Evolutionary conservation across 1,284 basidiomycete species (phyloP).

Genomic region (Neolentinus lepideus): DNA sequence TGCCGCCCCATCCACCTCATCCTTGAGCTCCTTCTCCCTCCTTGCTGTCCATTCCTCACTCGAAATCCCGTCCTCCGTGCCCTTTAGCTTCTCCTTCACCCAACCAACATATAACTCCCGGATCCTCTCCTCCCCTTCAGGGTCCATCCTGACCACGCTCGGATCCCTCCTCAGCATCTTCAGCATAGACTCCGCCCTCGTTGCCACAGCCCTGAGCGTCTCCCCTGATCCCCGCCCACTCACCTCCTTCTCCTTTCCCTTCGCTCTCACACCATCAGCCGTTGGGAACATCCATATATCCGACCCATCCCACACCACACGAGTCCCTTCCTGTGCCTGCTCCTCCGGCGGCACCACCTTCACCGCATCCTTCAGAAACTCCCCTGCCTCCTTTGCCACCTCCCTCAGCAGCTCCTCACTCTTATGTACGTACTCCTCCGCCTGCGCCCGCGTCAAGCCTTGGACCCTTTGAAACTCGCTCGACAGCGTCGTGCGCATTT

Average conservation of each 20-base stretch:
- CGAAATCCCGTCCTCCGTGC: constrained; percentile 49
- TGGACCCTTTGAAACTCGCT: constrained; percentile 70
- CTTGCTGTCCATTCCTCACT: constrained; percentile 46
- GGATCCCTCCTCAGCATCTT: constrained; percentile 71
- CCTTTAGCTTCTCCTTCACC: constrained; percentile 44
- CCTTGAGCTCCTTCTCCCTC: constrained; percentile 41
- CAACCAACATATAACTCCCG: constrained; percentile 58
- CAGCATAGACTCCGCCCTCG: constrained; percentile 74
- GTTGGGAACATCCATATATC: constrained; percentile 64
- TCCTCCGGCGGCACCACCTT: constrained; percentile 79
- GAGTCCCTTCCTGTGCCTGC: constrained; percentile 24
- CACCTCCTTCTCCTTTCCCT: constrained; percentile 29
- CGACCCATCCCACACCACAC: constrained; percentile 72
- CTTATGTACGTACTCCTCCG: constrained; percentile 78
- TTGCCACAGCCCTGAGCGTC: constrained; percentile 49
- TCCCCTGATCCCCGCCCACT: constrained; percentile 25
- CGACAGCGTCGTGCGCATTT: constrained; percentile 57
- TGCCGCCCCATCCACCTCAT: constrained; percentile 46
- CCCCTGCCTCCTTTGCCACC: constrained; percentile 65
- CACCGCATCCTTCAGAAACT: constrained; percentile 78
- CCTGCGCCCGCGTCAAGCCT: constrained; percentile 65
- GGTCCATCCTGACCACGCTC: constrained; percentile 72
- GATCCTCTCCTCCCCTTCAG: constrained; percentile 49
- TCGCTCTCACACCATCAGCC: constrained; percentile 32
- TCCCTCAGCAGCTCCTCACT: constrained; percentile 70